These are phyloP conservation scores for Fabrea salina DNA, from an alignment of 169 alveolate species.

Conservation along the genomic window DNA sequence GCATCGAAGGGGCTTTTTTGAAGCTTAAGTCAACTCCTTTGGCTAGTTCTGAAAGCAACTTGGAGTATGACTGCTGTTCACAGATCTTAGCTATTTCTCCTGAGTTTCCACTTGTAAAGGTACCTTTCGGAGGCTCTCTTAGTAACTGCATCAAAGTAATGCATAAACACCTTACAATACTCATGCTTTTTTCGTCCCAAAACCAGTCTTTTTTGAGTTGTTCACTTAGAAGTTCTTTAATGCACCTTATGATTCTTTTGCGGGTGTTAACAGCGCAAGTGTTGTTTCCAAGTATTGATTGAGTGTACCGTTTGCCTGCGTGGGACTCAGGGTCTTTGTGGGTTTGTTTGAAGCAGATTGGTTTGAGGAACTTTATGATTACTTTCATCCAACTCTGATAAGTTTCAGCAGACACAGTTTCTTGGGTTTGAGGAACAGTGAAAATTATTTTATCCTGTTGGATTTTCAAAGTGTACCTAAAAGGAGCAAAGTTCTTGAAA, in stretches of 20 bases:
- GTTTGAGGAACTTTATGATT: background rate
- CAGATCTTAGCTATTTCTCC: conserved; percentile 25
- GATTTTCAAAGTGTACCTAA: background rate
- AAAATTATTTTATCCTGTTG: background rate
- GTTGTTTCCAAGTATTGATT: background rate
- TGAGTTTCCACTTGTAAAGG: conserved; percentile 1
- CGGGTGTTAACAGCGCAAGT: conserved; percentile 5
- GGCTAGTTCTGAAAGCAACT: background rate
- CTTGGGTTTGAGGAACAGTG: background rate
- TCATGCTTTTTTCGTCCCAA: conserved; percentile 10
- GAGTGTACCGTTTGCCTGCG: background rate
- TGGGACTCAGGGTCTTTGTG: background rate
- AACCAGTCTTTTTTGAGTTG: conserved; percentile 15
- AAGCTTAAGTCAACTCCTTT: conserved; percentile 20
- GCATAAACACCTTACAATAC: background rate
- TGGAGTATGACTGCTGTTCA: background rate
- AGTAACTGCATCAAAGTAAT: conserved; percentile 21
- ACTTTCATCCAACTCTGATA: conserved; percentile 1
- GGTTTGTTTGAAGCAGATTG: conserved; percentile 19
- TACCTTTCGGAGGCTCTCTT: conserved; percentile 12
- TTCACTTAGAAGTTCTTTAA: conserved; percentile 12
- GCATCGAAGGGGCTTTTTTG: conserved; percentile 29
- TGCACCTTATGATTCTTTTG: conserved; percentile 18
- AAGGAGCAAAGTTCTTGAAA: background rate
- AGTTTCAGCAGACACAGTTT: background rate